phyloP scores from a whole-genome alignment of 2,329 filamentous ascomycete genomes.

The Ophiostoma pallidulum region DNA sequence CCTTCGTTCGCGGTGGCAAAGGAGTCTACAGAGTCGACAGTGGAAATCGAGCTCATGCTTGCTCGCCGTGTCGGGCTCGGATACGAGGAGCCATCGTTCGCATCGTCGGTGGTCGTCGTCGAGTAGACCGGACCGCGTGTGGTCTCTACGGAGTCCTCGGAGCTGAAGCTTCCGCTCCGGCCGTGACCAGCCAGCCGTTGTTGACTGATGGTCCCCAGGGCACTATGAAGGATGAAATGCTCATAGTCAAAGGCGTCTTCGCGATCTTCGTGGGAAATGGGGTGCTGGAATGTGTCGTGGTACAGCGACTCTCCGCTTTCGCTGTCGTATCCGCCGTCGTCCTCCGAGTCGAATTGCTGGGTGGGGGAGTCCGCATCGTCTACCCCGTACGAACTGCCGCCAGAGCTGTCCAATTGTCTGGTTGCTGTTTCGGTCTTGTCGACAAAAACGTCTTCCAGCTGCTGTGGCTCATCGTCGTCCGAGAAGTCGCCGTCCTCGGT shows the following conservation, averaged over 20 bases:
- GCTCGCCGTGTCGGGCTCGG: conserved; percentile 9
- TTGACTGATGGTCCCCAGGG: conserved; percentile 66
- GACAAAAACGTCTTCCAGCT: conserved; percentile 23
- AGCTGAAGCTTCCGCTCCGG: conserved; percentile 46
- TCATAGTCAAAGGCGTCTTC: conserved; percentile 95
- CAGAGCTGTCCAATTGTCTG: conserved; percentile 18
- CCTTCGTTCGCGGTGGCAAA: conserved; percentile 50
- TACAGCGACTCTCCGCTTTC: conserved; percentile 57
- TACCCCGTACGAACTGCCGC: conserved; percentile 23
- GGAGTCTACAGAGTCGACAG: conserved; percentile 40
- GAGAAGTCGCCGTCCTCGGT: conserved; percentile 30
- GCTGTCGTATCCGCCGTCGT: conserved; percentile 39
- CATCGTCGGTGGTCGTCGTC: conserved; percentile 14
- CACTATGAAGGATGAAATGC: conserved; percentile 89
- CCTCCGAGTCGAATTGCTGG: conserved; percentile 17
- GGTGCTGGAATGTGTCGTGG: conserved; percentile 49
- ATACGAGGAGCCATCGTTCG: neutral
- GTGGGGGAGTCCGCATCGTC: conserved; percentile 22
- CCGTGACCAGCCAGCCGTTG: conserved; percentile 33
- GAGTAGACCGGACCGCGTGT: conserved; percentile 38
- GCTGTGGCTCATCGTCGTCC: conserved; percentile 20
- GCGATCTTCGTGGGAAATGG: conserved; percentile 78
- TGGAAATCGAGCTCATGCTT: conserved; percentile 19
- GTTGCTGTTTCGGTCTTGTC: conserved; percentile 16
- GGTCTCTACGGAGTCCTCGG: conserved; percentile 53